Evolutionary conservation across 768 basidiomycete genomes (phyloP), one percentile per base, ranked within the genome.

Genomic region (Tricholoma matsutake): DNA sequence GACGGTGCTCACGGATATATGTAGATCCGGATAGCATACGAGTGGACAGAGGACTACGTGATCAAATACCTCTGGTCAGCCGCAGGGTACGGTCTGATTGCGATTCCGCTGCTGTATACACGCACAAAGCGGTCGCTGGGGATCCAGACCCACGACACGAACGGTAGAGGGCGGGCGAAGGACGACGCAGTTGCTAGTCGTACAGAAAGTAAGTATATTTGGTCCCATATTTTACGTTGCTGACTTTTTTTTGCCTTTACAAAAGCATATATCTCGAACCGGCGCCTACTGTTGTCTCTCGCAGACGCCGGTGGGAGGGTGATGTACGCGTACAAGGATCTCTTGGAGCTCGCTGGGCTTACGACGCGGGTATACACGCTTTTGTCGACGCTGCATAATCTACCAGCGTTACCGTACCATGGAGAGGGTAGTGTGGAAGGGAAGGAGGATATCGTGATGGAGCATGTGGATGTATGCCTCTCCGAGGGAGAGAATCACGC

Each of bases 41-140:
- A 87, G 75, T 97, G 92, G 95, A 97, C 92, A 0, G 96, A 97
- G 70, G 96, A 97, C 76, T 95, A 93, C 65, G 90, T 97, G 18
- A 94, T 97, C 80, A 97, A 97, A 73, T 98, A 97, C 71, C 76
- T 92, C 8, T 97, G 94, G 96, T 94, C 91, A 9, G 95, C 95
- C 1, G 88, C 87, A 4, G 96, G 96, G 0, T 98, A 98, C 72
- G 83, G 82, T 4, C 81, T 98, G 20, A 98, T 98, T 69, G 92
- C 94, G 7, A 88, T 98, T 1, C 96, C 96, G 0, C 81, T 96
- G 18, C 77, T 96, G 39, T 86, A 91, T 67, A 91, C 88, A 0
- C 79, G 86, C 16, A 78, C 74, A 13, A 75, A 78, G 54, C 78
- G 78, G 22, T 77, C 75, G 8, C 56, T 74, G 16, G 74, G 73